Conservation (phyloP, 1,284 basidiomycete genomes). For the Tilletia caries region DNA sequence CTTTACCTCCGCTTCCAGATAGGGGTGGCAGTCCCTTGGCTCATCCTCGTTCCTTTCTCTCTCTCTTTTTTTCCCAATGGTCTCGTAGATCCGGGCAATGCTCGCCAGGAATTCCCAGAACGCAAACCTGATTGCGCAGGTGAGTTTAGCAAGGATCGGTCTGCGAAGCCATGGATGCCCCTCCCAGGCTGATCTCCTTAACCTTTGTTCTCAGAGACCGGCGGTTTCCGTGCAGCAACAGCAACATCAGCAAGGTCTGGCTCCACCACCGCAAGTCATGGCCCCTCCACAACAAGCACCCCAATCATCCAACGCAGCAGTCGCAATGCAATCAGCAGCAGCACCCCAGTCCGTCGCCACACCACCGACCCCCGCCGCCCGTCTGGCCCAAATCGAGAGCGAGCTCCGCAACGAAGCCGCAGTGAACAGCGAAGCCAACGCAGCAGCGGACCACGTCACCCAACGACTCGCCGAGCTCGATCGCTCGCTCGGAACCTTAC, state of each 20-base stretch:
- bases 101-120: not conserved
- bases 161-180: not conserved
- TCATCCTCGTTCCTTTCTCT: not conserved
- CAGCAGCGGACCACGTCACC: slow-evolving; percentile 1
- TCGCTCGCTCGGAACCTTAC: not conserved
- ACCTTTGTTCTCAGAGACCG: not conserved
- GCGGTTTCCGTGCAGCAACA: not conserved
- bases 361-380: not conserved
- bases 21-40: not conserved
- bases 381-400: not conserved
- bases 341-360: not conserved
- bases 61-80: not conserved
- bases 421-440: not conserved
- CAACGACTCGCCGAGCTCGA: slow-evolving; percentile 2
- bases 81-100: slow-evolving; percentile 1
- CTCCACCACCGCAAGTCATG: not conserved
- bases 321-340: not conserved
- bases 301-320: not conserved
- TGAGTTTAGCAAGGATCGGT: not conserved
- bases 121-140: not conserved
- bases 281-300: not conserved
- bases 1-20: not conserved
- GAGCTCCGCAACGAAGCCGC: not conserved
- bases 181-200: not conserved
- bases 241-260: not conserved